Base-by-base conservation (phyloP, 148 eudicot genomes). In the Oxyria digyna region DNA sequence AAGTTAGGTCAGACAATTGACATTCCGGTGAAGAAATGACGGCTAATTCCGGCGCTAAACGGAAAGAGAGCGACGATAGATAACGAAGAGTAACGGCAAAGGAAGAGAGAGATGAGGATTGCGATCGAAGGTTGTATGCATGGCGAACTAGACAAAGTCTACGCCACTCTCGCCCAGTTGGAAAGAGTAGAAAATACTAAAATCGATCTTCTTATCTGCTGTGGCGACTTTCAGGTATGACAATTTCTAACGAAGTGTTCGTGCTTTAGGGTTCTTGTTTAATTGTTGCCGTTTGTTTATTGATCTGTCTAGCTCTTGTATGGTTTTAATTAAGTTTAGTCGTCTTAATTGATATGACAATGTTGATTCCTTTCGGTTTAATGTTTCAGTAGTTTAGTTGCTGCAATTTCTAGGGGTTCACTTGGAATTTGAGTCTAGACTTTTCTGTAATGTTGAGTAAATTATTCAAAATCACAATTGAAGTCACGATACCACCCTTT, bases 101-200 rank as follows among this genome's bases (percentile, higher is more conserved):
- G 62, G 62, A 55, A 42, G 29, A 68, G 38, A 69, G 31, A 33
- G 73, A 94, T 94, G 97, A 94, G 77, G 82, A 94, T 94, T 42
- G 99, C 99, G 9, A 82, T 90, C 0, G 99, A 94, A 85, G 99
- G 98, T 70, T 94, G 99, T 77, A 94, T 94, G 99, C 99, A 94
- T 17, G 99, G 99, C 15, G 97, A 94, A 20, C 81, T 94, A 67
- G 99, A 94, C 74, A 85, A 78, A 73, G 97, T 90, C 21, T 94
- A 94, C 79, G 81, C 82, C 24, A 91, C 99, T 17, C 83, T 94
- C 3, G 76, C 85, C 11, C 93, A 91, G n/a, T 71, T 94, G 59
- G 93, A 94, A 67, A 77, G 74, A 66, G 87, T 79, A 5, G 84
- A 94, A 67, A 88, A 82, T 57, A 88, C 85, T 31, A 84, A 90